phyloP scores from a whole-genome alignment of 2,329 filamentous ascomycete genomes.

The Fusarium denticulatum region DNA sequence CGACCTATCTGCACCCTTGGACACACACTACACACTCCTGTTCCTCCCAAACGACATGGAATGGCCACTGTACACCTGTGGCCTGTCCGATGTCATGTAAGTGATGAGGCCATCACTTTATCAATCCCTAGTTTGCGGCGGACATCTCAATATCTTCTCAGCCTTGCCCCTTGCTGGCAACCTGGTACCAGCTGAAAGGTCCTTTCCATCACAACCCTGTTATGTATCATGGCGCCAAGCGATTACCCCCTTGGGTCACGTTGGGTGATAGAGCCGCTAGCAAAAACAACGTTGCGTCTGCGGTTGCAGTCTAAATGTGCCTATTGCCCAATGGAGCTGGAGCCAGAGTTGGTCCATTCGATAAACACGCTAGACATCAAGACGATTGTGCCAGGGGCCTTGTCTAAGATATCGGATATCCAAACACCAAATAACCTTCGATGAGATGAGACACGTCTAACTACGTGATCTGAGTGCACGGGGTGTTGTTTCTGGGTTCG shows the following conservation, averaged over 20 bases:
- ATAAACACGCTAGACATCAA: slow-evolving; percentile 19
- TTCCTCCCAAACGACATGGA: not conserved
- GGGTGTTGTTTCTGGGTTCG: not conserved
- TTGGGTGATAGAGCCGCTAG: slow-evolving; percentile 27
- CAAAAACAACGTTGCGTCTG: slow-evolving; percentile 33
- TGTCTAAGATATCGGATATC: not conserved
- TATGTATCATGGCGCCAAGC: slow-evolving; percentile 10
- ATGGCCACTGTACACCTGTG: not conserved
- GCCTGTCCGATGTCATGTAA: not conserved
- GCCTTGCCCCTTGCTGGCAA: not conserved
- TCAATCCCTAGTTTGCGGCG: not conserved
- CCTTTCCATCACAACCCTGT: slow-evolving; percentile 10
- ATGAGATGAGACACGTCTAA: slow-evolving; percentile 6
- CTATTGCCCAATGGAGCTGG: slow-evolving; percentile 18
- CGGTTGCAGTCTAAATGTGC: slow-evolving; percentile 16
- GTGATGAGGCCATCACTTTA: slow-evolving; percentile 8
- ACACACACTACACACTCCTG: not conserved
- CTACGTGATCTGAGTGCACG: slow-evolving; percentile 3
- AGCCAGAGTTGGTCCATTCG: not conserved
- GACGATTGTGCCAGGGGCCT: slow-evolving; percentile 8
- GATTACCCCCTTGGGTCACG: slow-evolving; percentile 14
- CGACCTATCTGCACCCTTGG: not conserved
- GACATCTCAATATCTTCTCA: not conserved
- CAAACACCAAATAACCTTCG: not conserved
- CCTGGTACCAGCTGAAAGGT: slow-evolving; percentile 12